Evolutionary conservation across 805 yeast genomes (phyloP), one percentile per base, ranked within the genome.

Genomic region (Grigorovia humatica): DNA sequence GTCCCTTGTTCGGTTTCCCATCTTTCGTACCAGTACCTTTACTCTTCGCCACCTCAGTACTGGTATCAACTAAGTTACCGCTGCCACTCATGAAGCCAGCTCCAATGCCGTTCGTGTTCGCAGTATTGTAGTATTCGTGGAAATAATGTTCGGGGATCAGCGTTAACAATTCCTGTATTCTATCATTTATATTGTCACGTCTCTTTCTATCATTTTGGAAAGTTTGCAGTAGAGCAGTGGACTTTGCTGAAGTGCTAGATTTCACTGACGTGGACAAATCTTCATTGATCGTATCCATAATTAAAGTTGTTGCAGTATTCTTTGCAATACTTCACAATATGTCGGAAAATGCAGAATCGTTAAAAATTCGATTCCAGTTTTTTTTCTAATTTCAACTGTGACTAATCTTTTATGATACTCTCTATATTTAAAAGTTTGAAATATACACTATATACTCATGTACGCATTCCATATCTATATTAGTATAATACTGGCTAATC

Each of bases 1-100:
- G 91, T 1, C 95, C 95, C 67, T 86, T 86, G 61, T 85, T 85
- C 0, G 95, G 95, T 57, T 83, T 85, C 2, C 91, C 93, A 59
- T 85, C 91, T 56, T 82, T 84, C 0, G 91, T 85, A 0, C 91
- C 91, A 6, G 79, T 72, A 2, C 79, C 76, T 56, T 74, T 75
- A 1, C 54, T 48, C 45, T 56, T 62, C 3, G 15, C 13, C 17
- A 27, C 5, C n/a, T 30, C 19, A 15, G 11, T 23, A 23, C 12
- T 9, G 13, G 56, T 50, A 2, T 46, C 51, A 43, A 13, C 46
- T 52, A n/a, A 55, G 32, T 12, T 57, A 20, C 9, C 30, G n/a
- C 17, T 38, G 3, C 46, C 43, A 35, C 23, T 23, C 27, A 23
- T 23, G 27, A 6, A 23, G 27, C 27, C 27, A 23, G 27, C 27